Evolutionary conservation across 441 rosid genomes (phyloP).

Genomic region (Euphorbia celastroides): DNA sequence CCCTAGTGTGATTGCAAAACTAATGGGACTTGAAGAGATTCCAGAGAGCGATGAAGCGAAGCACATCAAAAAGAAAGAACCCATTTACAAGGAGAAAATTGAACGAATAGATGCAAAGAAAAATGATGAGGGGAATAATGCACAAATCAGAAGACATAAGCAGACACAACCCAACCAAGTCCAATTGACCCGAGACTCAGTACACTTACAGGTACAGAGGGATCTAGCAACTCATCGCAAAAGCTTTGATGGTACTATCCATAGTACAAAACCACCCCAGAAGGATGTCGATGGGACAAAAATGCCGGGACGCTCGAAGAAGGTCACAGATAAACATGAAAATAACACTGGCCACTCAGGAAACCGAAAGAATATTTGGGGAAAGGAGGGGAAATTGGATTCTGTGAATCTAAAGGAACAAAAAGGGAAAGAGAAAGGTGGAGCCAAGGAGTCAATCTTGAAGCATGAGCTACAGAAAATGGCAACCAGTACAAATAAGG

Average conservation of each 20-base stretch:
- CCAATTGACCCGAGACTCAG: slow-evolving; percentile 23
- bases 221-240: slow-evolving; percentile 17
- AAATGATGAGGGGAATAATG: too few species aligned
- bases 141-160: slow-evolving; percentile 21
- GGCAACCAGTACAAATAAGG: slow-evolving; percentile 20
- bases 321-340: slow-evolving; percentile 27
- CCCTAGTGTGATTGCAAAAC: slow-evolving; percentile 80
- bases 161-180: slow-evolving; percentile 26
- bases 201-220: slow-evolving; percentile 25
- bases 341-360: slow-evolving; percentile 19
- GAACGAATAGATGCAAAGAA: slow-evolving; percentile 1
- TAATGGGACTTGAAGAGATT: slow-evolving; percentile 79
- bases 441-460: slow-evolving; percentile 22
- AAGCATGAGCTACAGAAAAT: slow-evolving; percentile 35
- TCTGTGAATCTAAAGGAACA: slow-evolving; percentile 26
- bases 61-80: slow-evolving; percentile 19
- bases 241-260: slow-evolving; percentile 27
- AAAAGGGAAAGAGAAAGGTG: slow-evolving; percentile 27
- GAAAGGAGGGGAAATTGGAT: slow-evolving; percentile 33
- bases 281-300: slow-evolving; percentile 31
- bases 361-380: slow-evolving; percentile 29
- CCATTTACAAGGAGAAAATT: slow-evolving; percentile 28
- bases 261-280: slow-evolving; percentile 25
- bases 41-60: slow-evolving; percentile 46
- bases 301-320: slow-evolving; percentile 22